phyloP scores from a whole-genome alignment of 352 stramenopile species.

The Phytophthora fragariae region DNA sequence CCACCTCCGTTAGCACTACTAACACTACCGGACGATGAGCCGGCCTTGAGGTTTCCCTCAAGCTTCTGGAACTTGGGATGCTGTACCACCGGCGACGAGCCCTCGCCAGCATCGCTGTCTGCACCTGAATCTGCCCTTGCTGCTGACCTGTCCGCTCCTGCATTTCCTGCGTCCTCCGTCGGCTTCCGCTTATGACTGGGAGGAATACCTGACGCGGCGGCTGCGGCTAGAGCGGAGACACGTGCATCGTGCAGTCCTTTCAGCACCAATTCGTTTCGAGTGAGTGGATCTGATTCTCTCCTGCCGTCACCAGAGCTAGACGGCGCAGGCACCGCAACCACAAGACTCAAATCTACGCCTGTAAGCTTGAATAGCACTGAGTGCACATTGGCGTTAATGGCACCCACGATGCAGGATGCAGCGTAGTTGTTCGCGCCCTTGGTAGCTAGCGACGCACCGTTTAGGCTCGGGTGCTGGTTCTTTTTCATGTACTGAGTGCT shows the following conservation, averaged over 20 bases:
- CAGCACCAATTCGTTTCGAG: slow-evolving; percentile 66
- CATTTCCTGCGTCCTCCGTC: slow-evolving; percentile 37
- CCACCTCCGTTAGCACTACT: slow-evolving; percentile 44
- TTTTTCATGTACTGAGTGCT: slow-evolving; percentile 89
- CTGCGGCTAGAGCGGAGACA: slow-evolving; percentile 11
- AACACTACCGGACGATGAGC: slow-evolving; percentile 57
- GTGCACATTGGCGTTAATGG: slow-evolving; percentile 72
- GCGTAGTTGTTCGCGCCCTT: slow-evolving; percentile 79
- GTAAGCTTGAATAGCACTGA: slow-evolving; percentile 82
- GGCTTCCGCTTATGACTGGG: slow-evolving; percentile 66
- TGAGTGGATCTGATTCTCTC: slow-evolving; percentile 52
- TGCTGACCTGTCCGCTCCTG: slow-evolving; percentile 26
- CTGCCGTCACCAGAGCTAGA: slow-evolving; percentile 21
- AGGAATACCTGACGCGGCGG: slow-evolving; percentile 22
- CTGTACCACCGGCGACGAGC: slow-evolving; percentile 35
- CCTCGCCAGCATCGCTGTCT: slow-evolving; percentile 39
- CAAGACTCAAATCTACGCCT: slow-evolving; percentile 70
- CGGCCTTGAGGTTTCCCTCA: slow-evolving; percentile 51
- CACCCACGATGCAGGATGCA: slow-evolving; percentile 74
- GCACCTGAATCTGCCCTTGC: slow-evolving; percentile 31
- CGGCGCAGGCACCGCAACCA: slow-evolving; percentile 40
- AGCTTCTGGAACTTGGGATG: slow-evolving; percentile 65
- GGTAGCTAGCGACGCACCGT: slow-evolving; percentile 66
- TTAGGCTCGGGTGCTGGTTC: slow-evolving; percentile 53
- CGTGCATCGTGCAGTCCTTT: slow-evolving; percentile 56